Conservation (phyloP, 495 filamentous ascomycete species). For the Aspergillus bridgeri region DNA sequence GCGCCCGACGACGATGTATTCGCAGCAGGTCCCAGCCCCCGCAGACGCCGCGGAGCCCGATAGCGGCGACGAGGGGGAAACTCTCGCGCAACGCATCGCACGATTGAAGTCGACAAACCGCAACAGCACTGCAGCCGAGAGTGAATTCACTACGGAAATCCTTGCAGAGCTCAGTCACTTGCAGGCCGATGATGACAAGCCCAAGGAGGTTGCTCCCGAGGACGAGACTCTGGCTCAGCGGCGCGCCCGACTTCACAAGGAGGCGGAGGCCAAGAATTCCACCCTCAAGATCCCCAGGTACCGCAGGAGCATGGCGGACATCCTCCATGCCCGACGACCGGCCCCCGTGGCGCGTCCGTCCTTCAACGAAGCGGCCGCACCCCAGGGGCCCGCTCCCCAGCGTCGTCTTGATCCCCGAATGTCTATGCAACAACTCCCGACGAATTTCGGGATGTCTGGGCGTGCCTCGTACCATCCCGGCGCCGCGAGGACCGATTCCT, state of each 20-base stretch:
- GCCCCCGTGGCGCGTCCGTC: constrained; percentile 30
- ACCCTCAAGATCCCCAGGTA: constrained; percentile 30
- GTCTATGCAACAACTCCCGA: constrained; percentile 34
- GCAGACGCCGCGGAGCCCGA: constrained; percentile 20
- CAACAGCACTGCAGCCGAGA: constrained; percentile 59
- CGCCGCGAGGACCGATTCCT: constrained; percentile 18
- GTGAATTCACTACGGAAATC: constrained; percentile 75
- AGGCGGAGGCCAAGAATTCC: constrained; percentile 49
- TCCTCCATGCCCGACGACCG: constrained; percentile 57
- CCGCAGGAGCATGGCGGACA: constrained; percentile 65
- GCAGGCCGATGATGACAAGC: constrained; percentile 24
- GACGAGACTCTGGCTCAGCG: constrained; percentile 91
- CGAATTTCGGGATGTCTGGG: constrained; percentile 14
- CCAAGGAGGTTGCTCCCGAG: constrained; percentile 32
- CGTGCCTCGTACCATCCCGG: constrained; percentile 17
- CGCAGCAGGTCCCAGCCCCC: constrained; percentile 18
- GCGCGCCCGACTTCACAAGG: constrained; percentile 72
- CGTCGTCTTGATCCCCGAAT: constrained; percentile 24
- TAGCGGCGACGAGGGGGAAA: constrained; percentile 69
- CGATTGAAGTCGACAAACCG: constrained; percentile 58
- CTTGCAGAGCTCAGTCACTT: constrained; percentile 65
- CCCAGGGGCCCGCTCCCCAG: constrained; percentile 9
- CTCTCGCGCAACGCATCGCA: constrained; percentile 67
- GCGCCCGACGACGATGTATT: constrained; percentile 38
- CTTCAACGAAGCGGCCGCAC: constrained; percentile 25